A percentile compares a stretch with the other conserved stretches of the same genome.
These are phyloP conservation scores for Cladophialophora chaetospira DNA, from an alignment of 2,329 filamentous ascomycete species.

Conservation along the genomic window DNA sequence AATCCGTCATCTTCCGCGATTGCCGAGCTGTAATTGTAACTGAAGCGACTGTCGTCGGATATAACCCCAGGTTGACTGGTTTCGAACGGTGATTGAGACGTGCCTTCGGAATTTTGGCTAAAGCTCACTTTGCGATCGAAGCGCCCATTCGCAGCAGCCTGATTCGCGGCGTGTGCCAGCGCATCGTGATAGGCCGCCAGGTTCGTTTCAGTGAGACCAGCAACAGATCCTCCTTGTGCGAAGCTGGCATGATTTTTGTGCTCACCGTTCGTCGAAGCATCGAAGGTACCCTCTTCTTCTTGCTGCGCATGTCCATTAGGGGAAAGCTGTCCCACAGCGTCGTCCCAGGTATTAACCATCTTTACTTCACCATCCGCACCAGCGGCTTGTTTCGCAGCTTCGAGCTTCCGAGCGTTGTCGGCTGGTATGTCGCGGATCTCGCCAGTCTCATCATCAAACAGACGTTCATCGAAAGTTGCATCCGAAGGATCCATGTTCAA, in stretches of 20 bases:
- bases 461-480: constrained; percentile 49
- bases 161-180: constrained; percentile 76
- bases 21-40: constrained; percentile 45
- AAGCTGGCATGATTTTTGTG: constrained; percentile 2
- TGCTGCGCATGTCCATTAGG: not conserved
- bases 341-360: not conserved
- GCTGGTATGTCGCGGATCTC: constrained; percentile 38
- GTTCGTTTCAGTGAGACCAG: constrained; percentile 55
- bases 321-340: not conserved
- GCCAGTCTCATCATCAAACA: constrained; percentile 51
- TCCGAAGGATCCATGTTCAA: constrained; percentile 29
- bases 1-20: constrained; percentile 52
- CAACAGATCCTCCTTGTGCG: constrained; percentile 7
- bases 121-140: constrained; percentile 65
- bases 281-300: not conserved
- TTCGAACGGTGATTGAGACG: constrained; percentile 40
- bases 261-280: not conserved
- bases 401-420: constrained; percentile 30
- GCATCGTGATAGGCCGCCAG: constrained; percentile 79
- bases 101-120: constrained; percentile 44
- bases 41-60: constrained; percentile 54
- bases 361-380: constrained; percentile 17
- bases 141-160: constrained; percentile 73
- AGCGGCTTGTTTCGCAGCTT: constrained; percentile 23
- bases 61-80: constrained; percentile 49